Evolutionary conservation across 169 alveolate species (phyloP), one percentile per base, ranked within the genome.

Genomic region (Blepharisma undulans): DNA sequence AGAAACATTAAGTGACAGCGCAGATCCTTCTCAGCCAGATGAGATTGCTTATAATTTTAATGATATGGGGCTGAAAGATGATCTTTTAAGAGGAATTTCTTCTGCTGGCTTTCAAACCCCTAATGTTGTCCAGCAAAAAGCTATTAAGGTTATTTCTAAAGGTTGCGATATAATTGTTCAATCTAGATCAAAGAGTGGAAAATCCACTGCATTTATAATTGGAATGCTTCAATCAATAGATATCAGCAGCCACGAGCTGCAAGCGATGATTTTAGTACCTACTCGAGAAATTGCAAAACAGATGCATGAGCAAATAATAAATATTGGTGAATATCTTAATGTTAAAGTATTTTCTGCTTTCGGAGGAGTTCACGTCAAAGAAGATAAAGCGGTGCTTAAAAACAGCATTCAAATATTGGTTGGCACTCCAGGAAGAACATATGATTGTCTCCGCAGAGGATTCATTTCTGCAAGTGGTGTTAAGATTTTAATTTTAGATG

Each of bases 371-470:
- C 97, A 97, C 36, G 98, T 99, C 66, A 95, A 99, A 80, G 99
- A 99, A 76, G 99, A 99, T 92, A 98, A 98, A 88, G 98, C 97
- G 93, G 97, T 95, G 86, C 97, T 99, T 80, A 97, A 98, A 91
- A 98, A 97, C 72, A 99, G 99, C 19, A 99, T 99, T 27, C 99
- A 99, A 95, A 97, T 99, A 90, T 99, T 99, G 12, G 99, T 99
- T 66, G 99, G 99, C 4, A 99, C 99, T 27, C 99, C 99, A 19
- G 99, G 99, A 25, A 98, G 99, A 93, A 99, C 99, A 36, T 96
- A 94, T 89, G 99, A 99, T 93, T 98, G 99, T 99, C 97, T 99
- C 89, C 98, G 98, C 78, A 98, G 98, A 93, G 98, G 98, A 77
- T 97, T 96, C 88, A 93, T 98, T n/a, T 92, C 95, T 90, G 99